Percentiles rank a stretch among this genome's conserved stretches.
Conservation (phyloP, 306 rosid genomes). For the Datisca glomerata region DNA sequence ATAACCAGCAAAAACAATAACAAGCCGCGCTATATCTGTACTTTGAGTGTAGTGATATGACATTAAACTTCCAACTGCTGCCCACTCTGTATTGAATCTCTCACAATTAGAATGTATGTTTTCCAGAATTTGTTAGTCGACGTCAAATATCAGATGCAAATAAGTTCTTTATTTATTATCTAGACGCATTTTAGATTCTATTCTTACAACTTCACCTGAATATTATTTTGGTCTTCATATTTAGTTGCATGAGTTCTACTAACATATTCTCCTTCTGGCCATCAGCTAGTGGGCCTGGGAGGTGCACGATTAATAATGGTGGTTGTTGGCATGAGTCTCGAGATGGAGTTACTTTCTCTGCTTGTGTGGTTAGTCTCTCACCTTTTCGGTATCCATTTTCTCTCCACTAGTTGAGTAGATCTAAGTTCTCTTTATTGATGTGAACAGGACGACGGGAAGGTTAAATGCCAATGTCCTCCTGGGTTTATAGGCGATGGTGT, state of each 20-base stretch:
- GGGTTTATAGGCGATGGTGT: constrained; percentile 92
- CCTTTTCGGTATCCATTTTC: no score
- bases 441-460: constrained; percentile 69
- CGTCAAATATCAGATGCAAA: no score
- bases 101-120: no score
- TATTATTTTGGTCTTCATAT: background rate
- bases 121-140: no score
- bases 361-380: constrained; percentile 80
- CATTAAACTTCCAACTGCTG: no score
- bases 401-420: no score
- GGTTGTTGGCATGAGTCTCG: constrained; percentile 91
- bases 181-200: background rate
- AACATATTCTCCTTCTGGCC: constrained; percentile 15
- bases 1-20: no score
- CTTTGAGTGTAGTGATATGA: no score
- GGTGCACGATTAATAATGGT: constrained; percentile 90
- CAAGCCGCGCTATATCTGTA: no score
- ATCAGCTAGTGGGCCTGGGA: constrained; percentile 91
- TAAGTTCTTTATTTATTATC: background rate
- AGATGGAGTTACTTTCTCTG: constrained; percentile 66
- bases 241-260: background rate
- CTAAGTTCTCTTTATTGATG: constrained; percentile 10
- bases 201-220: no score
- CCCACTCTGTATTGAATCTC: no score
- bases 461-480: constrained; percentile 72